Base-by-base conservation (phyloP, 164 flowering plant genomes). In the Amborella trichopoda region DNA sequence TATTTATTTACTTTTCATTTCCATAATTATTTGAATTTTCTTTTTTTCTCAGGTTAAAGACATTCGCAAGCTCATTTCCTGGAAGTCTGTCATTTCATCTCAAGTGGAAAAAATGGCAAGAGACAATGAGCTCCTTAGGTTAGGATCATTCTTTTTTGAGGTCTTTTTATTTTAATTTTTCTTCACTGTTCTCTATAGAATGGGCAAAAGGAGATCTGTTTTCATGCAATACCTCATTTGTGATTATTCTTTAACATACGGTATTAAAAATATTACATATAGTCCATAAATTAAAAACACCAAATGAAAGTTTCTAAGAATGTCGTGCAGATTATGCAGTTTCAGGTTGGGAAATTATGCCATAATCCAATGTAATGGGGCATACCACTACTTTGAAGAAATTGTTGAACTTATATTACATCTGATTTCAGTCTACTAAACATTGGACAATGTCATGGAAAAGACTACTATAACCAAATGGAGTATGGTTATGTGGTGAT, bases 91-190 rank as follows among this genome's bases (percentile, higher is more conserved):
- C 25, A 73, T 82, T 71, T 82, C 88, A 39, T 18, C 34, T 27
- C 84, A 78, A 69, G 47, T 93, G 71, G 77, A 77, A 49, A 61
- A 47, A 43, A 34, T 91, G 24, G 26, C 69, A 28, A 67, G 44
- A 53, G 83, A 82, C 49, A 82, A 77, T 60, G 66, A 65, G 38
- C 25, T 70, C 54, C 91, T 91, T 81, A 91, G 99, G 99, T 91
- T 36, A 3, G 40, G 52, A 25, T 12, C 40, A 6, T 48, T 49
- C 26, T 40, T 45, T 40, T 2, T 6, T n/a, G n/a, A n/a, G n/a
- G 10, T 3, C 46, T n/a, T 28, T 44, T 20, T 49, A 8, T 28
- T 2, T 26, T 33, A 33, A 24, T 38, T 20, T 27, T n/a, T 1
- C 26, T 16, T 12, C 24, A 11, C 28, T 33, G n/a, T 17, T 11